A percentile compares a stretch with the other conserved stretches of the same genome.
These are phyloP conservation scores for Acmispon strigosus DNA, from an alignment of 306 rosid species.

Conservation along the genomic window DNA sequence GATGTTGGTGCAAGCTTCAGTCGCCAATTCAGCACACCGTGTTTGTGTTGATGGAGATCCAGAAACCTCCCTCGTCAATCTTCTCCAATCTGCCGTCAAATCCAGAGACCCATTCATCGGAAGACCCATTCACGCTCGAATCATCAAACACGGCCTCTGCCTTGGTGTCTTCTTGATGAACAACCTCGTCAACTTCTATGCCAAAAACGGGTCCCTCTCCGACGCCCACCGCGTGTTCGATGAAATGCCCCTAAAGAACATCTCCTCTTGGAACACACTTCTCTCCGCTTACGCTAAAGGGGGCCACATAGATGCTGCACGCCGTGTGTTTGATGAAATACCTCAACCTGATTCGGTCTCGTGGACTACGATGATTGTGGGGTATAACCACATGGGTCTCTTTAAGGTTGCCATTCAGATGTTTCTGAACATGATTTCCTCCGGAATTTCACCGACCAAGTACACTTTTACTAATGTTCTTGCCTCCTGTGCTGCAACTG, in stretches of 20 bases:
- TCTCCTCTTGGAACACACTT: constrained; percentile 67
- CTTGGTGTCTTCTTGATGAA: constrained; percentile 55
- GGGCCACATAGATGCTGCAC: constrained; percentile 53
- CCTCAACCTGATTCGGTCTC: constrained; percentile 82
- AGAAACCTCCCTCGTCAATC: constrained; percentile 19
- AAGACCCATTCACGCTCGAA: constrained; percentile 50
- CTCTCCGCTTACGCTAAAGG: constrained; percentile 62
- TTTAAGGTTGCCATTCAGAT: constrained; percentile 36
- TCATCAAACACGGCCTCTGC: constrained; percentile 64
- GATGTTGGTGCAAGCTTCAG: no score
- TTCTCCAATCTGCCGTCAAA: constrained; percentile 61
- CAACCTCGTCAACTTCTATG: constrained; percentile 59
- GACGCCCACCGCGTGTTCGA: constrained; percentile 56
- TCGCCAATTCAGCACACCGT: background rate
- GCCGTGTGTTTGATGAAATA: constrained; percentile 44
- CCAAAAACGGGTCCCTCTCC: constrained; percentile 33
- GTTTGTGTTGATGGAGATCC: constrained; percentile 32
- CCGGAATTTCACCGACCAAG: constrained; percentile 42
- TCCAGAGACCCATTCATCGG: constrained; percentile 40
- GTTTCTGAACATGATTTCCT: constrained; percentile 55
- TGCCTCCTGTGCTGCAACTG: constrained; percentile 57
- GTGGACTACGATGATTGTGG: constrained; percentile 73
- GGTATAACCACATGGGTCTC: constrained; percentile 57
- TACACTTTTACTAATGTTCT: constrained; percentile 69
- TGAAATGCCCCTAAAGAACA: constrained; percentile 58